Evolutionary conservation across 164 flowering plant genomes (phyloP), one percentile per base, ranked within the genome.

Genomic region (Chimonanthus salicifolius): DNA sequence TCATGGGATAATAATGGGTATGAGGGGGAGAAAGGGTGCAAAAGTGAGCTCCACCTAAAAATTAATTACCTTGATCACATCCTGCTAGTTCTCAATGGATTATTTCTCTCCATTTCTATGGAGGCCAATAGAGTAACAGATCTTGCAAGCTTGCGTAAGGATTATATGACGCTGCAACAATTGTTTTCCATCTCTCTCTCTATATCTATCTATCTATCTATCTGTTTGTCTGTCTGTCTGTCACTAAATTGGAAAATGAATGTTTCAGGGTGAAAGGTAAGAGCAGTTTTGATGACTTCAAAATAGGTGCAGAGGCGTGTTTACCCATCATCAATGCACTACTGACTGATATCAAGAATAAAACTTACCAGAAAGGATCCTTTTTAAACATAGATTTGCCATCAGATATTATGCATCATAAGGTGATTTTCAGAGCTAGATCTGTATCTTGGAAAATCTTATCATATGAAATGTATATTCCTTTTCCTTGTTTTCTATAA

Each of bases 371-470:
- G 66, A 72, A 68, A 49, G 82, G 79, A 64, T 88, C 89, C 73
- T 92, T 95, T 79, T 67, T 92, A 76, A 95, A 92, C 78, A 75
- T 95, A 21, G 94, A 93, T 81, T 78, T 93, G 50, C 99, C 99
- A 65, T 49, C 75, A 49, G 75, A 72, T 72, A 43, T 65, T 63
- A 47, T 43, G 44, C 63, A 33, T 21, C 62, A 72, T 50, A 72
- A 72, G 69, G 75, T 72, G 18, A 72, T 43, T 44, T 10, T 49
- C n/a, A 18, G 16, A 13, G 3, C 58, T 20, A 18, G 51, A 7
- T 33, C 46, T 44, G 16, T 54, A 54, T 54, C 10, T 4, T 54
- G 51, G 46, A 4, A 4, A 43, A 51, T 15, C 13, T 18, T 10
- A 18, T 44, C 4, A 49, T 18, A 69, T 18, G 13, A n/a, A 48